Conservation (phyloP, 2,329 filamentous ascomycete species). For the Fusarium odoratissimum region DNA sequence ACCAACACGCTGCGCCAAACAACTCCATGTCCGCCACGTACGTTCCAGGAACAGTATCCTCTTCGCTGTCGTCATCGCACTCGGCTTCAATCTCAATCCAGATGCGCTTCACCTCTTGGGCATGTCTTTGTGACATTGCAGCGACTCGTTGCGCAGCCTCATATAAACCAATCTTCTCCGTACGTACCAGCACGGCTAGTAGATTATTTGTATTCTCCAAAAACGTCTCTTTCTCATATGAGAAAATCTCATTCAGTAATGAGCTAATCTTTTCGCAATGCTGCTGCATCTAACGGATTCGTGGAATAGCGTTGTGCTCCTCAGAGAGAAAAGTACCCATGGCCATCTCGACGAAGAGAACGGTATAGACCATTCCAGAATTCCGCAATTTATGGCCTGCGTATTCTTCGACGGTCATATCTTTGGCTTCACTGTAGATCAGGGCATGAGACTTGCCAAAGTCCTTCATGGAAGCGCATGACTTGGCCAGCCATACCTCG, state of each 20-base stretch:
- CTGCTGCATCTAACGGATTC: background rate
- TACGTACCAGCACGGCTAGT: rapidly evolving
- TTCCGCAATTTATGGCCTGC: background rate
- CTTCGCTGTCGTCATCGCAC: rapidly evolving
- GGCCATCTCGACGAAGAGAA: background rate
- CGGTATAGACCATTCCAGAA: rapidly evolving
- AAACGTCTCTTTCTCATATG: background rate
- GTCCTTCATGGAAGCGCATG: rapidly evolving
- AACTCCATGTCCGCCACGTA: rapidly evolving
- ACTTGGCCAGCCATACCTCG: background rate
- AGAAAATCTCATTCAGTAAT: rapidly evolving
- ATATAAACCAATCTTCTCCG: rapidly evolving
- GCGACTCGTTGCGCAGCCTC: background rate
- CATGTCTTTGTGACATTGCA: background rate
- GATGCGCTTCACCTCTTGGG: rapidly evolving
- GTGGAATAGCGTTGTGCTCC: rapidly evolving
- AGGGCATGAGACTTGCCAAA: background rate
- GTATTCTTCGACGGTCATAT: background rate
- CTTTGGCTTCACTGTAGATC: background rate
- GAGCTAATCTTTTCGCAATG: background rate
- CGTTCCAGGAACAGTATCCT: rapidly evolving
- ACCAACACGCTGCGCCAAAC: background rate
- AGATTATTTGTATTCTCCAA: background rate
- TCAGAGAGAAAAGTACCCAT: rapidly evolving
- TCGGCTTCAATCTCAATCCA: no score